Evolutionary conservation across 2,329 filamentous ascomycete species (phyloP).

Genomic region (Aspergillus sp.): DNA sequence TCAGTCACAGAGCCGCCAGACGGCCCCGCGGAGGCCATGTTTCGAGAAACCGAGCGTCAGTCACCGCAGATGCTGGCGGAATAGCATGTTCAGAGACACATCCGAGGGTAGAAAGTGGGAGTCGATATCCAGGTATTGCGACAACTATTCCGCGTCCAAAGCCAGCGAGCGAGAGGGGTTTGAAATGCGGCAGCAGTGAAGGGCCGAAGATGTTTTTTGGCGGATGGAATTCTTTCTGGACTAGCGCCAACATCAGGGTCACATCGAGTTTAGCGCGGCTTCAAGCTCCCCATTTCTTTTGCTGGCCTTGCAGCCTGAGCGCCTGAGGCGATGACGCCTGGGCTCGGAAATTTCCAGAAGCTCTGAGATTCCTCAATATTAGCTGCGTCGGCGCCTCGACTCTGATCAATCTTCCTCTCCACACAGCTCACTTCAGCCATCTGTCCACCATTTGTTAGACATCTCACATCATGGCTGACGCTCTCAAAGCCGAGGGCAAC

Average conservation of each 20-base stretch:
- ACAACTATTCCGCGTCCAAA: not conserved
- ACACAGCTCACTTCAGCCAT: not conserved
- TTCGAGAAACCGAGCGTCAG: slow-evolving; percentile 23
- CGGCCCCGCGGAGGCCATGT: slow-evolving; percentile 37
- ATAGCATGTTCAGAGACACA: slow-evolving; percentile 33
- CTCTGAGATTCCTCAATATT: slow-evolving; percentile 30
- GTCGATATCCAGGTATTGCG: not conserved
- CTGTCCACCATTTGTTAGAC: slow-evolving; percentile 2
- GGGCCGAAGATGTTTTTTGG: slow-evolving; percentile 28
- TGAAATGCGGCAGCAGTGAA: not conserved
- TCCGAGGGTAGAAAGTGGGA: slow-evolving; percentile 13
- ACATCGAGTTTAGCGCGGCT: slow-evolving; percentile 19
- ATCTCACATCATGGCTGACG: slow-evolving; percentile 60
- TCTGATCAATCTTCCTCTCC: slow-evolving; percentile 5
- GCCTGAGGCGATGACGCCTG: not conserved
- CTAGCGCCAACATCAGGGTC: slow-evolving; percentile 21
- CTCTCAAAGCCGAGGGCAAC: slow-evolving; percentile 97
- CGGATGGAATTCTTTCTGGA: slow-evolving; percentile 21
- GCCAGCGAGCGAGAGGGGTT: not conserved
- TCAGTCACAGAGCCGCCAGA: slow-evolving; percentile 31
- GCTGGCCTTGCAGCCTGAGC: slow-evolving; percentile 25
- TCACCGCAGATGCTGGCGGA: slow-evolving; percentile 31
- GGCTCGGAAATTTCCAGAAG: slow-evolving; percentile 48
- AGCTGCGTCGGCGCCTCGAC: slow-evolving; percentile 14
- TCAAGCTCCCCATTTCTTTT: slow-evolving; percentile 11